Percentiles rank a stretch among this genome's conserved stretches.
Conservation (phyloP, 202 grass and related monocot species). For the Brachypodium distachyon region DNA sequence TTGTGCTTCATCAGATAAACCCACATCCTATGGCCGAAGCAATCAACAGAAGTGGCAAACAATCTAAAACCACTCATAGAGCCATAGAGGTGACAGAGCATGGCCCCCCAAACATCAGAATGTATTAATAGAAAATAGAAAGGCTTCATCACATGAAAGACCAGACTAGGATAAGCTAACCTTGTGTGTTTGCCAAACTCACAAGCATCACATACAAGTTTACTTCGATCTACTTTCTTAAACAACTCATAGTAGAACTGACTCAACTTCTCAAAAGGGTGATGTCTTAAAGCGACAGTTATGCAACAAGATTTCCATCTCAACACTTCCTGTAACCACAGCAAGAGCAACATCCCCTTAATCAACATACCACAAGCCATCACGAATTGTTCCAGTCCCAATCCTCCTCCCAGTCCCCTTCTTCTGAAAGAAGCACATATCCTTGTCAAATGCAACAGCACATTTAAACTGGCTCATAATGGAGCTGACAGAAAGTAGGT, state of each 20-base stretch:
- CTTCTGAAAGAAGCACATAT: background rate
- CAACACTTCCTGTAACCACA: background rate
- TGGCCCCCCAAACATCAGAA: background rate
- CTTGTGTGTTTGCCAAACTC: background rate
- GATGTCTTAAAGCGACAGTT: background rate
- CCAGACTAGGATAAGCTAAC: background rate
- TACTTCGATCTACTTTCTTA: background rate
- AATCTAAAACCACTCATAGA: background rate
- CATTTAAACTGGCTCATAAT: background rate
- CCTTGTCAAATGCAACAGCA: background rate
- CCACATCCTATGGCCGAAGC: background rate
- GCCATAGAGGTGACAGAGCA: background rate
- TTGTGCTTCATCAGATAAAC: background rate
- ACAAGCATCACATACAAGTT: background rate
- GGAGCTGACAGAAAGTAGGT: background rate
- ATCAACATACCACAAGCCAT: too few relatives aligned
- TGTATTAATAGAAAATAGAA: background rate
- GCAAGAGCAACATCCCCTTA: background rate
- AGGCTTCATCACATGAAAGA: background rate
- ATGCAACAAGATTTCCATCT: background rate
- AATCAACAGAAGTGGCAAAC: constrained; percentile 8
- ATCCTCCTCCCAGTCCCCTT: background rate
- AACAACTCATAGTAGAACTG: background rate
- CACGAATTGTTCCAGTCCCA: too few relatives aligned
- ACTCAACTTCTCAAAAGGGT: background rate